Percentiles rank a stretch among this genome's conserved stretches.
Conservation (phyloP, 768 basidiomycete genomes). For the Phaeolepiota aurea region DNA sequence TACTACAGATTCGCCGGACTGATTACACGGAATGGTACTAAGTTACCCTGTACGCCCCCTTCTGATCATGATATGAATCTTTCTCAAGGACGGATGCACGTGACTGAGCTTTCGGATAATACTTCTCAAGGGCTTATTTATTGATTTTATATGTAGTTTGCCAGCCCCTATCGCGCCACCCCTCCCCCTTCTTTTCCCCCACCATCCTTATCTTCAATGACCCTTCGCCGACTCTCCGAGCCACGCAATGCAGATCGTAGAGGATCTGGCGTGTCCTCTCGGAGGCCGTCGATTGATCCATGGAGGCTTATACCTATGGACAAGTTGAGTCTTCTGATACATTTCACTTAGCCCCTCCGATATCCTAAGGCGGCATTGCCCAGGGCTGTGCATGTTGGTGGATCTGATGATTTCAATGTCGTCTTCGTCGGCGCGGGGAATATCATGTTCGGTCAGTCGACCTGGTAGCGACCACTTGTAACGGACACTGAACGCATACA, state of each 20-base stretch:
- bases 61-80: too few relatives aligned
- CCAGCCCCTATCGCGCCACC: too few relatives aligned
- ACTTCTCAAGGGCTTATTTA: too few relatives aligned
- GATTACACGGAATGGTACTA: too few relatives aligned
- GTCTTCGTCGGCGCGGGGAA: slow-evolving; percentile 95
- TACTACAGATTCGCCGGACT: too few relatives aligned
- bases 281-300: slow-evolving; percentile 72
- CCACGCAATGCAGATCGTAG: slow-evolving; percentile 36
- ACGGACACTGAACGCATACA: not conserved
- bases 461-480: not conserved
- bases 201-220: slow-evolving; percentile 5
- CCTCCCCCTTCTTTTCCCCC: slow-evolving; percentile 5
- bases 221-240: slow-evolving; percentile 7
- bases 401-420: slow-evolving; percentile 80
- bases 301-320: slow-evolving; percentile 72
- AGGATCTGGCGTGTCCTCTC: slow-evolving; percentile 37
- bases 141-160: too few relatives aligned
- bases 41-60: too few relatives aligned
- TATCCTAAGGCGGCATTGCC: slow-evolving; percentile 7
- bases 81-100: too few relatives aligned
- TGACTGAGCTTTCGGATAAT: too few relatives aligned
- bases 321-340: slow-evolving; percentile 38
- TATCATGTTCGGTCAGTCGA: slow-evolving; percentile 86
- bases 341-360: slow-evolving; percentile 6
- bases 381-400: slow-evolving; percentile 44